Evolutionary conservation across 495 filamentous ascomycete species (phyloP).

Genomic region (Chlorociboria aeruginascens): DNA sequence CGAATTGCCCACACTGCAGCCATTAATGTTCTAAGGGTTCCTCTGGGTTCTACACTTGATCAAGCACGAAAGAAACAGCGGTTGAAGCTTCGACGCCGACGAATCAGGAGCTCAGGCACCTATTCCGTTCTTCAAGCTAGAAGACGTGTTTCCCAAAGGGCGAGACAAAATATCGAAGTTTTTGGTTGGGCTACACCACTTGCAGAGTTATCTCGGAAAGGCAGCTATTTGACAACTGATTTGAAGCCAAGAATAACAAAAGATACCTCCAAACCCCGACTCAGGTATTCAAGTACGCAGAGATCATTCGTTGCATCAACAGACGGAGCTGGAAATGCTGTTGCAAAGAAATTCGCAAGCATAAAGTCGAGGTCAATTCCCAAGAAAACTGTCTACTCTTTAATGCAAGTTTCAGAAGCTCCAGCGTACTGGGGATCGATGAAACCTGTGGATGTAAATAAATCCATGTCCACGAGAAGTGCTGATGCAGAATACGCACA

Average conservation of each 20-base stretch:
- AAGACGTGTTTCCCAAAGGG: not conserved
- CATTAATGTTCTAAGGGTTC: constrained; percentile 23
- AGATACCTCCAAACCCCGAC: too few species aligned
- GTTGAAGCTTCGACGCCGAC: not conserved
- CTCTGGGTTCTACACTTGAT: constrained; percentile 17
- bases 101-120: constrained; percentile 5
- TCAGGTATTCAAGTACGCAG: not conserved
- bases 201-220: not conserved
- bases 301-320: not conserved
- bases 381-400: constrained; percentile 1
- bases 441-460: not conserved
- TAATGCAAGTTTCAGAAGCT: constrained; percentile 13
- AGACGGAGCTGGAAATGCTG: constrained; percentile 7
- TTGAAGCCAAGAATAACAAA: too few species aligned
- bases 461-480: not conserved
- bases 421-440: constrained; percentile 6
- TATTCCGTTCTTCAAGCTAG: constrained; percentile 1
- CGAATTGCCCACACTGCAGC: constrained; percentile 25
- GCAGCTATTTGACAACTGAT: too few species aligned
- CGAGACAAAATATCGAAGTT: constrained; percentile 4
- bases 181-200: constrained; percentile 7
- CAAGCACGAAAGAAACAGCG: constrained; percentile 8
- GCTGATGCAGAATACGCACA: constrained; percentile 1
- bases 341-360: not conserved
- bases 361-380: not conserved